phyloP scores from a whole-genome alignment of 2,329 filamentous ascomycete species.

The Epichloe coenophiala region DNA sequence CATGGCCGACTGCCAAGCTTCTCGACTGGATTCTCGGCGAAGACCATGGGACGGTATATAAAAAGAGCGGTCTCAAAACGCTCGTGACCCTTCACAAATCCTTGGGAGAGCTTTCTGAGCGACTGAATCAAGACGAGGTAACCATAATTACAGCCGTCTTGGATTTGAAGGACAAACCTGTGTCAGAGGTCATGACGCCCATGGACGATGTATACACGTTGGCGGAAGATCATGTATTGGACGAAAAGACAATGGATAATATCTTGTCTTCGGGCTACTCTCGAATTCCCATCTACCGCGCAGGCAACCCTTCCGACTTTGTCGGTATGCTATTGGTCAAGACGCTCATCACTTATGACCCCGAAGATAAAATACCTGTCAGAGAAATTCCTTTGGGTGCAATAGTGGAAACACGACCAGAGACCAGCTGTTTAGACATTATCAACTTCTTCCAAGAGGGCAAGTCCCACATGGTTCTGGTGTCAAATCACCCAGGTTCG shows the following conservation, averaged over 20 bases:
- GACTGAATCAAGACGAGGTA: slow-evolving; percentile 92
- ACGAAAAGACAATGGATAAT: slow-evolving; percentile 87
- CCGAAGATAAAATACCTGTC: slow-evolving; percentile 78
- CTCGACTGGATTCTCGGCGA: slow-evolving; percentile 87
- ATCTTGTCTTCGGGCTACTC: slow-evolving; percentile 93
- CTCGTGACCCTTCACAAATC: slow-evolving; percentile 91
- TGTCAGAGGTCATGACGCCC: slow-evolving; percentile 94
- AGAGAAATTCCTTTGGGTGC: slow-evolving; percentile 87
- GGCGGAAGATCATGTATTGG: slow-evolving; percentile 85
- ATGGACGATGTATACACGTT: slow-evolving; percentile 97
- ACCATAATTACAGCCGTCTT: slow-evolving; percentile 96
- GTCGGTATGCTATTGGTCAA: slow-evolving; percentile 97
- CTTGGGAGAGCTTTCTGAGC: slow-evolving; percentile 71
- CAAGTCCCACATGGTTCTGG: slow-evolving; percentile 96
- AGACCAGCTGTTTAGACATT: slow-evolving; percentile 94
- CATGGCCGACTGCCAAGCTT: slow-evolving; percentile 90
- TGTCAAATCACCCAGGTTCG: slow-evolving; percentile 81
- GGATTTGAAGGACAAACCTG: slow-evolving; percentile 90
- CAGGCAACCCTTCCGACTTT: slow-evolving; percentile 74
- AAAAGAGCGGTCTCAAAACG: slow-evolving; percentile 94
- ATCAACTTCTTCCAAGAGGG: slow-evolving; percentile 99
- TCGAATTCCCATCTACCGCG: slow-evolving; percentile 83
- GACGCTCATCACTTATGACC: slow-evolving; percentile 97
- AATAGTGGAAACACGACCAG: slow-evolving; percentile 82
- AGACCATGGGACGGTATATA: slow-evolving; percentile 93